A percentile compares a stretch with the other conserved stretches of the same genome.
Conservation (phyloP, 1,284 basidiomycete genomes). For the Schizopora paradoxa region DNA sequence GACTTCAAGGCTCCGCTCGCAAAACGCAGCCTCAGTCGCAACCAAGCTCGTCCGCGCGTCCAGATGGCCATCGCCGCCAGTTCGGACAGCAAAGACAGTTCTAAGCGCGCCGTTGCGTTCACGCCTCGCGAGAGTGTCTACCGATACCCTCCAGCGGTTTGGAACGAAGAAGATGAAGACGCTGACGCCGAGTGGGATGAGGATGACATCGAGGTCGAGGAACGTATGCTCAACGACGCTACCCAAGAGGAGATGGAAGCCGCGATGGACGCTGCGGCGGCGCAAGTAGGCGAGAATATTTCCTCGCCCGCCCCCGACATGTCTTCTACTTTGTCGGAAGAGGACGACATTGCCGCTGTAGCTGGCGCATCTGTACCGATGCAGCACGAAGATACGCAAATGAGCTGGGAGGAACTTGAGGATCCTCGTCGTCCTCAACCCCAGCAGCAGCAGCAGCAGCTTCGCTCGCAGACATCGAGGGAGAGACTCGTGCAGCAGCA, state of each 20-base stretch:
- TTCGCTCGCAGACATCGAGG: slow-evolving; percentile 34
- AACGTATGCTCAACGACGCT: slow-evolving; percentile 29
- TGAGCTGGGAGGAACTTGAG: slow-evolving; percentile 63
- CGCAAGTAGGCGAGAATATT: slow-evolving; percentile 23
- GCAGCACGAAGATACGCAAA: slow-evolving; percentile 52
- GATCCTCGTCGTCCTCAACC: slow-evolving; percentile 31
- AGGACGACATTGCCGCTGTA: slow-evolving; percentile 19
- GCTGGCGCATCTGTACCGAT: slow-evolving; percentile 27
- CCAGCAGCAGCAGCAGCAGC: slow-evolving; percentile 27
- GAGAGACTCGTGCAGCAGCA: slow-evolving; percentile 29
- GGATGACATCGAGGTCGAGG: slow-evolving; percentile 67
- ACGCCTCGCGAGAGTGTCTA: slow-evolving; percentile 53
- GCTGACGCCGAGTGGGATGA: slow-evolving; percentile 72
- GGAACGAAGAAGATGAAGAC: slow-evolving; percentile 77
- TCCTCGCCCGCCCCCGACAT: no score
- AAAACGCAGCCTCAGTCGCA: slow-evolving; percentile 22
- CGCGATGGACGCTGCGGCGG: slow-evolving; percentile 42
- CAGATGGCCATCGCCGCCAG: slow-evolving; percentile 7
- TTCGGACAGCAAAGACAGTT: neutral
- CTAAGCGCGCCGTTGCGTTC: slow-evolving; percentile 47
- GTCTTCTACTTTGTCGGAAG: no score
- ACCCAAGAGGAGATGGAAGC: slow-evolving; percentile 31
- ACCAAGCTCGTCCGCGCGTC: slow-evolving; percentile 20
- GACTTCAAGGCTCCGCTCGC: slow-evolving; percentile 37
- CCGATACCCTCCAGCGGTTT: slow-evolving; percentile 73